Conservation (phyloP, 108 stramenopile genomes). For the Cyclostephanos tholiformis region DNA sequence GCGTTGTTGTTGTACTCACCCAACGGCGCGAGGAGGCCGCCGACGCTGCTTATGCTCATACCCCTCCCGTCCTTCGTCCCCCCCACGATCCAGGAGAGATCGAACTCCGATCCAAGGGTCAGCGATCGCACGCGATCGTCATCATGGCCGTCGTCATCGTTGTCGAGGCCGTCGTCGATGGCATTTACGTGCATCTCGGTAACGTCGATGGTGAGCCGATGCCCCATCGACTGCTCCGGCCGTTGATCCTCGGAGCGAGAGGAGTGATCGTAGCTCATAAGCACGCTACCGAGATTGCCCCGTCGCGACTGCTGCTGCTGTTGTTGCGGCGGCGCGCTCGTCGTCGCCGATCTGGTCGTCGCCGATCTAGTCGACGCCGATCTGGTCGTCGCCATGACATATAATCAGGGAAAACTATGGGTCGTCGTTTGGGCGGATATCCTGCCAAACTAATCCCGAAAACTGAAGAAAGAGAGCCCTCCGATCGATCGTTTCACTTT, state of each 20-base stretch:
- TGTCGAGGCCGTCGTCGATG: not conserved
- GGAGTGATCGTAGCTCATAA: constrained; percentile 25
- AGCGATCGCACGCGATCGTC: constrained; percentile 28
- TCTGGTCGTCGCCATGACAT: not conserved
- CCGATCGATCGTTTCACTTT: no score
- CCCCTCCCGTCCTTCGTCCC: constrained; percentile 15
- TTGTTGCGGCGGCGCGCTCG: constrained; percentile 4
- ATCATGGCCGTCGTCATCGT: not conserved
- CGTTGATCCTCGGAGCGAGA: not conserved
- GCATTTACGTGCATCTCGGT: not conserved
- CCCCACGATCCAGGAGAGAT: constrained; percentile 19
- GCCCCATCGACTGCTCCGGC: not conserved
- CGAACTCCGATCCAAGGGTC: constrained; percentile 35
- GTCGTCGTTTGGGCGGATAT: not conserved
- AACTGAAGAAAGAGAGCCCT: no score
- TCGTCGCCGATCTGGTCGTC: not conserved
- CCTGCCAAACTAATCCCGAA: no score
- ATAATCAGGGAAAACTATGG: not conserved
- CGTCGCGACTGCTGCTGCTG: constrained; percentile 4
- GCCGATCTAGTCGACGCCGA: not conserved
- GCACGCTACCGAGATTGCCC: constrained; percentile 20
- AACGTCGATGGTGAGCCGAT: not conserved
- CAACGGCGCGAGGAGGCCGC: constrained; percentile 23
- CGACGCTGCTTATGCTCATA: not conserved
- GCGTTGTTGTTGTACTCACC: constrained; percentile 1